Base-by-base conservation (phyloP, 257 asterid species). In the Capsicum baccatum region DNA sequence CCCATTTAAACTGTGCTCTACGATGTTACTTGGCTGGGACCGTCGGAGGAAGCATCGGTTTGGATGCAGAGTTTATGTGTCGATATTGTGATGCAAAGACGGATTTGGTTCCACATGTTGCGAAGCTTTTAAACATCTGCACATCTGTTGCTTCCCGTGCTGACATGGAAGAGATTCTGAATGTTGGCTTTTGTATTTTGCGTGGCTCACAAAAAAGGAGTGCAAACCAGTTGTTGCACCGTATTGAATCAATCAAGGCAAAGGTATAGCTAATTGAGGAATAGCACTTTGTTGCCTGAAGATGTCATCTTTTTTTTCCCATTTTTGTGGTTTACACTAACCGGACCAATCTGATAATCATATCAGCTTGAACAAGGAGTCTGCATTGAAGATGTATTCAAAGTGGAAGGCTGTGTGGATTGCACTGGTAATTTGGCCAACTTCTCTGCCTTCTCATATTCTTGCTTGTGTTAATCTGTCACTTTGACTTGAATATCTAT, bases 1-100 rank as follows among this genome's bases (percentile, higher is more conserved):
- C 95, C 85, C 99, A 96, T 78, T 83, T 93, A 33, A 89, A 91
- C 21, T 96, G 98, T 87, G 98, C 92, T 83, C 86, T 94, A n/a
- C 92, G 97, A 59, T 95, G 97, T 85, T 90, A 87, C 87, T 81
- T 94, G 94, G 95, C 95, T 54, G 98, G 99, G 83, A 92, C 94
- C 17, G 93, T 93, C 12, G 94, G 94, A 79, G 97, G 98, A 83
- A 87, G 88, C 87, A 92, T 94, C 26, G 89, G 91, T 80, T 82
- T 96, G 89, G 97, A 96, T 88, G 93, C 95, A 3, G 94, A 96
- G 89, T 94, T 94, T 73, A 90, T 91, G 83, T 96, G 98, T 44
- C 92, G 98, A 42, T 92, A 95, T 8, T 96, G 98, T 90, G 98
- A 94, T 88, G 90, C 94, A 5, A 94, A 86, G 87, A 87, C 91